These are phyloP conservation scores for Debaryomyces maramus DNA, from an alignment of 805 yeast species.

Conservation along the genomic window DNA sequence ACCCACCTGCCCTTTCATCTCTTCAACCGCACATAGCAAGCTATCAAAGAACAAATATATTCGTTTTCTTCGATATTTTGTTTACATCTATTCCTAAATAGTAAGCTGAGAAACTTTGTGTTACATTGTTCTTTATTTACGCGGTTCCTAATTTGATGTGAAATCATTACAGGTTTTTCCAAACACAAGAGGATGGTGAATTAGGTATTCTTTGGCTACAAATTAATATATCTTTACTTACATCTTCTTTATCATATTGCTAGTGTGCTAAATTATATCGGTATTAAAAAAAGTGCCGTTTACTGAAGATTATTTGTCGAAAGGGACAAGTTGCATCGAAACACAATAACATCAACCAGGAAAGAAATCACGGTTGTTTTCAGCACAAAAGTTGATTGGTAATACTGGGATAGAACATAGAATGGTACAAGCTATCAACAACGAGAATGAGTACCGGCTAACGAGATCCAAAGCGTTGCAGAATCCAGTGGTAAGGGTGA, in stretches of 20 bases:
- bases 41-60: too few relatives aligned
- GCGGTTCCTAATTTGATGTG: conserved; percentile 7
- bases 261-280: too few relatives aligned
- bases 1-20: too few relatives aligned
- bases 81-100: conserved; percentile 3
- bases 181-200: conserved; percentile 1
- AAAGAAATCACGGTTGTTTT: not conserved
- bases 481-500: not conserved
- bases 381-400: not conserved
- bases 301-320: too few relatives aligned
- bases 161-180: conserved; percentile 4
- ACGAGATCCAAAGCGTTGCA: conserved; percentile 29
- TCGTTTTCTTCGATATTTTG: too few relatives aligned
- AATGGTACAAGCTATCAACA: conserved; percentile 23
- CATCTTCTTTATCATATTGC: not conserved
- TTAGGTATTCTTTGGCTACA: conserved; percentile 1
- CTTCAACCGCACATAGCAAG: too few relatives aligned
- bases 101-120: conserved; percentile 1
- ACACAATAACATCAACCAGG: not conserved
- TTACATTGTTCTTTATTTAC: conserved; percentile 4
- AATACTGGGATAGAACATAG: not conserved
- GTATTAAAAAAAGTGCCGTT: too few relatives aligned
- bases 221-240: not conserved
- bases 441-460: conserved; percentile 41
- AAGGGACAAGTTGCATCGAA: not conserved